Evolutionary conservation across 2,329 filamentous ascomycete genomes (phyloP), one percentile per base, ranked within the genome.

Genomic region (Teratosphaeria gauchensis): DNA sequence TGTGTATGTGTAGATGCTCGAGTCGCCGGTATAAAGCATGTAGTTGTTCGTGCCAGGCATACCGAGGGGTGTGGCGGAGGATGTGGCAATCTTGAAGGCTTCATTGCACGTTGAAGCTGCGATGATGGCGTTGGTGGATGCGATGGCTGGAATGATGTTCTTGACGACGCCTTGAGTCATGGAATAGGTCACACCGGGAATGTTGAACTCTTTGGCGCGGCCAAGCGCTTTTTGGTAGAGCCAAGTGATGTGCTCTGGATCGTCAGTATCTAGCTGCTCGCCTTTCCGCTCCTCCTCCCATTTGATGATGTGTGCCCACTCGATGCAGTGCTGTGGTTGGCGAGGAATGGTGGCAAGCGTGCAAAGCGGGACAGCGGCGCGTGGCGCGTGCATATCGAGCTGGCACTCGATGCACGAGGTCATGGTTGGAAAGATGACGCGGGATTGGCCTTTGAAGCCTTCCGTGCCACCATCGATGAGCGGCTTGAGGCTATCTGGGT

Each of bases 1-100:
- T 0, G 94, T 99, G 74, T 96, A 96, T 0, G 94, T 99, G 77
- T 99, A 99, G 64, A 99, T 88, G 64, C 88, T 84, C 69, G 95
- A 92, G 69, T 97, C 92, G 53, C 95, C 94, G 12, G 90, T 96
- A 74, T 99, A 99, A 89, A 96, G 96, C 92, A 97, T 97, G 77
- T 99, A 99, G 73, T 96, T 80, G 63, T 78, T 75, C 7, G 56
- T 55, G 28, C 87, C 87, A 52, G 87, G 85, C 63, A 84, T 80
- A 12, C 88, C 89, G 16, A 99, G 80, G 63, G 85, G 87, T 0
- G 92, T 90, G 33, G 92, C 94, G 42, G 87, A 84, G 54, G 82
- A 84, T 14, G 90, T 95, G 51, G 88, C 89, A 62, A 99, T 89
- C 76, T 99, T 99, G 76, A 97, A 85, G 1, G 92, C 92, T 75